phyloP scores from a whole-genome alignment of 768 basidiomycete species.

The Chalciporus sphaerocephalus region DNA sequence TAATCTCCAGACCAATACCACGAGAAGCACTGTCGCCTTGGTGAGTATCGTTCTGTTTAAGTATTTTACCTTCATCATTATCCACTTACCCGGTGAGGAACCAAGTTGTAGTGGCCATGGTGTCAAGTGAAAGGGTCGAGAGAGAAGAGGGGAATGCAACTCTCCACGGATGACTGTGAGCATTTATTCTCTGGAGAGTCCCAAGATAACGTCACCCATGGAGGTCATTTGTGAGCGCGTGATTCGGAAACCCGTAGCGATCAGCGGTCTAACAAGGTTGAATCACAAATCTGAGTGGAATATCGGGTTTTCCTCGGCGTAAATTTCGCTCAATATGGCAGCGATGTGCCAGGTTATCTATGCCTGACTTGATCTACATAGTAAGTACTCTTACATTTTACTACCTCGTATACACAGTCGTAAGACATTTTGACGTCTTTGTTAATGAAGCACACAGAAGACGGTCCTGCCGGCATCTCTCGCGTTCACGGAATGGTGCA shows the following conservation, averaged over 20 bases:
- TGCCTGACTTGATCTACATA: too few relatives aligned
- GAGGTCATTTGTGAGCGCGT: neutral
- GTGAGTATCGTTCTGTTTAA: neutral
- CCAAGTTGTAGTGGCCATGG: conserved; percentile 6
- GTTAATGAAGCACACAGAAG: too few relatives aligned
- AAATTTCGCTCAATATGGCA: too few relatives aligned
- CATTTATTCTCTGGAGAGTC: neutral
- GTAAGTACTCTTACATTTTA: too few relatives aligned
- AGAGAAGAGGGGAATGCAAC: neutral
- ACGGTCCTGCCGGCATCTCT: too few relatives aligned
- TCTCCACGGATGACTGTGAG: neutral
- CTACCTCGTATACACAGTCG: too few relatives aligned
- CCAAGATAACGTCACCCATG: neutral
- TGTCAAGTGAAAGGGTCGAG: neutral
- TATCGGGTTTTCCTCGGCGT: too few relatives aligned
- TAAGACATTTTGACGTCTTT: too few relatives aligned
- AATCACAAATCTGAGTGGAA: neutral
- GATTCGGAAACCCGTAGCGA: neutral
- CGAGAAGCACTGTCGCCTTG: conserved; percentile 5
- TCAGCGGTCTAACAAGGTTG: neutral
- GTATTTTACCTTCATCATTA: neutral
- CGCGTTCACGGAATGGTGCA: too few relatives aligned
- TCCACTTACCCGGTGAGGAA: conserved; percentile 6
- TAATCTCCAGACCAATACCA: conserved; percentile 13
- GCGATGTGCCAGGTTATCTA: too few relatives aligned